Evolutionary conservation across 495 filamentous ascomycete genomes (phyloP).

Genomic region (Xylaria curta): DNA sequence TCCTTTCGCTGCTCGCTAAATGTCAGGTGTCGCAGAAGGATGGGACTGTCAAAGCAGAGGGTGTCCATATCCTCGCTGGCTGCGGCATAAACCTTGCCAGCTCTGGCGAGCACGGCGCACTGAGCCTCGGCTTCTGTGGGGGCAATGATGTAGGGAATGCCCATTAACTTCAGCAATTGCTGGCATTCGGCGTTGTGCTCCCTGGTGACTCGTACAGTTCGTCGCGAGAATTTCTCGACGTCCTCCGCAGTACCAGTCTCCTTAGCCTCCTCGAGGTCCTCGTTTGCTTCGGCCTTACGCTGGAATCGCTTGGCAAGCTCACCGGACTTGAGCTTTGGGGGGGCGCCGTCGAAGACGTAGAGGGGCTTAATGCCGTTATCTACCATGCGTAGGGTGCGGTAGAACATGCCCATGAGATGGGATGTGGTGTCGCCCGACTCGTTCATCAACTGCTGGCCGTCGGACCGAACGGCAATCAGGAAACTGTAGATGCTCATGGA

Average conservation of each 20-base stretch:
- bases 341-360: slow-evolving; percentile 96
- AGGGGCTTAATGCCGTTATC: slow-evolving; percentile 98
- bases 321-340: slow-evolving; percentile 95
- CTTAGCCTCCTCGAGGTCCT: slow-evolving; percentile 91
- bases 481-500: slow-evolving; percentile 99
- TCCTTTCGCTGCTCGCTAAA: slow-evolving; percentile 97
- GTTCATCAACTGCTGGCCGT: slow-evolving; percentile 92
- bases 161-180: slow-evolving; percentile 88
- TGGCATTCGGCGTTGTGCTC: slow-evolving; percentile 98
- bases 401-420: slow-evolving; percentile 99
- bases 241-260: slow-evolving; percentile 97
- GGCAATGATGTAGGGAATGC: slow-evolving; percentile 91
- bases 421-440: slow-evolving; percentile 96
- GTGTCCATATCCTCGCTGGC: slow-evolving; percentile 99
- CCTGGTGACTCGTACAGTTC: slow-evolving; percentile 91
- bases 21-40: slow-evolving; percentile 90
- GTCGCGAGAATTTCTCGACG: slow-evolving; percentile 94
- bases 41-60: slow-evolving; percentile 89
- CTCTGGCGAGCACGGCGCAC: slow-evolving; percentile 87
- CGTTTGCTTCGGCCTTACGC: slow-evolving; percentile 85
- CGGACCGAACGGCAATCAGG: slow-evolving; percentile 94
- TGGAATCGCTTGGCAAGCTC: slow-evolving; percentile 93
- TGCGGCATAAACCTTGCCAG: slow-evolving; percentile 94
- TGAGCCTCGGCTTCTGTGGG: slow-evolving; percentile 98
- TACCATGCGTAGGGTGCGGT: slow-evolving; percentile 96